A percentile compares a stretch with the other conserved stretches of the same genome.
These are phyloP conservation scores for Vitis rupestris DNA, from an alignment of 164 flowering plant genomes.

Conservation along the genomic window DNA sequence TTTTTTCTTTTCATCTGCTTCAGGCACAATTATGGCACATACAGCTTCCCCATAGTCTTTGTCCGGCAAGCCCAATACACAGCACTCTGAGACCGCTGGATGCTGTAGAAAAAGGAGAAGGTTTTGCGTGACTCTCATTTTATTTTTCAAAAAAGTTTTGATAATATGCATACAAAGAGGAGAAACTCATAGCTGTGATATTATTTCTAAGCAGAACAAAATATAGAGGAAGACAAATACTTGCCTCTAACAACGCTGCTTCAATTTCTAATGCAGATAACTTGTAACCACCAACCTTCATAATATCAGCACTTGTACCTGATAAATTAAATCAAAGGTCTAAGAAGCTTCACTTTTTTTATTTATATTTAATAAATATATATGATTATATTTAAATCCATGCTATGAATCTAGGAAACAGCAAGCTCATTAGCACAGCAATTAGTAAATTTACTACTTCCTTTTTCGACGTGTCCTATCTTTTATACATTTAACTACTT, in stretches of 20 bases:
- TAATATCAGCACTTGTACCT: conserved; percentile 96
- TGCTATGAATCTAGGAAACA: too few relatives aligned
- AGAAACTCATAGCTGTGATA: too few relatives aligned
- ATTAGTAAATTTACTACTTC: too few relatives aligned
- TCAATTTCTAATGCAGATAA: conserved; percentile 96
- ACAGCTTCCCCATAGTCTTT: conserved; percentile 86
- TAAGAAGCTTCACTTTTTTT: not conserved
- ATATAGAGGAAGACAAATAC: conserved; percentile 2
- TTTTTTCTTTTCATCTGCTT: conserved; percentile 46
- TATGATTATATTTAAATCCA: too few relatives aligned
- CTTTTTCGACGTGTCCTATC: too few relatives aligned
- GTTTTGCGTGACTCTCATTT: not conserved
- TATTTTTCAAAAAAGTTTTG: not conserved
- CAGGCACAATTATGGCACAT: conserved; percentile 70
- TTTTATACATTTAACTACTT: too few relatives aligned
- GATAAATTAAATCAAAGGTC: conserved; percentile 7
- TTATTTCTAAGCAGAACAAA: too few relatives aligned
- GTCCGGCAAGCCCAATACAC: conserved; percentile 90
- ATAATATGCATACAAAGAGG: too few relatives aligned
- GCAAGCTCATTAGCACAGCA: too few relatives aligned
- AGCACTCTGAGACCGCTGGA: conserved; percentile 79
- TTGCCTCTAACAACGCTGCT: conserved; percentile 82
- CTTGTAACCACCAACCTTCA: conserved; percentile 98
- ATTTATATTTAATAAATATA: too few relatives aligned
- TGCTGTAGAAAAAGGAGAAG: conserved; percentile 46